Percentiles rank a stretch among this genome's conserved stretches.
Evolutionary conservation across 345 rosid species (phyloP).

Genomic region (Microthlaspi erraticum): DNA sequence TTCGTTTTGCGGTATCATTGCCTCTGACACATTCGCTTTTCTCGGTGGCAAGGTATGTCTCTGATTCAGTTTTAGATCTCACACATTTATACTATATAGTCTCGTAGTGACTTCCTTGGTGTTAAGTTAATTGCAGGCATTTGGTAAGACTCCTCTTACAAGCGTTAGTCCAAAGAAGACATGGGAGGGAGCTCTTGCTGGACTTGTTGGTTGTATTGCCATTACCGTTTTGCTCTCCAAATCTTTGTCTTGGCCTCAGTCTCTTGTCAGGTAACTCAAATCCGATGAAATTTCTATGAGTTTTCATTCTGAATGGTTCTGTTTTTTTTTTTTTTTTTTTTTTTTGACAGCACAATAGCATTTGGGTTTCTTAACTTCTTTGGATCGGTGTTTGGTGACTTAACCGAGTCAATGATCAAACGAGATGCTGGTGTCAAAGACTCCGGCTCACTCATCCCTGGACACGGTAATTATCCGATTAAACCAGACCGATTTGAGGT

Average conservation of each 20-base stretch:
- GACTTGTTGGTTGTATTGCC: slow-evolving; percentile 84
- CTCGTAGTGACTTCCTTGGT: no score
- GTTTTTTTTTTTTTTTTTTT: neutral
- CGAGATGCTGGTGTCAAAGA: slow-evolving; percentile 99
- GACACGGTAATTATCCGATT: slow-evolving; percentile 63
- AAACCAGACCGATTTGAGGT: neutral
- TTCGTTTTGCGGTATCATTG: slow-evolving; percentile 81
- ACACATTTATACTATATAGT: neutral
- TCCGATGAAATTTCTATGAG: neutral
- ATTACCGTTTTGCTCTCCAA: slow-evolving; percentile 64
- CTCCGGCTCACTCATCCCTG: slow-evolving; percentile 95
- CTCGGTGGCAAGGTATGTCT: slow-evolving; percentile 82
- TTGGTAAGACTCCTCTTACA: slow-evolving; percentile 84
- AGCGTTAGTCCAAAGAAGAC: slow-evolving; percentile 96
- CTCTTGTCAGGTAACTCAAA: slow-evolving; percentile 64
- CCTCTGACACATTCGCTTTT: slow-evolving; percentile 91
- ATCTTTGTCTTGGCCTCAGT: slow-evolving; percentile 79
- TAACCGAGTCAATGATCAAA: slow-evolving; percentile 94
- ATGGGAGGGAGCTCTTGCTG: slow-evolving; percentile 93
- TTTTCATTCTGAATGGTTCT: neutral
- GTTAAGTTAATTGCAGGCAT: slow-evolving; percentile 53
- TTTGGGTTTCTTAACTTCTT: slow-evolving; percentile 85
- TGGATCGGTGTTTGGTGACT: slow-evolving; percentile 93
- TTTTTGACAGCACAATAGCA: slow-evolving; percentile 62
- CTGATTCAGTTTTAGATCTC: neutral